Percentiles rank a stretch among this genome's conserved stretches.
Evolutionary conservation across 768 basidiomycete species (phyloP).

Genomic region (Phaeotremella skinneri): DNA sequence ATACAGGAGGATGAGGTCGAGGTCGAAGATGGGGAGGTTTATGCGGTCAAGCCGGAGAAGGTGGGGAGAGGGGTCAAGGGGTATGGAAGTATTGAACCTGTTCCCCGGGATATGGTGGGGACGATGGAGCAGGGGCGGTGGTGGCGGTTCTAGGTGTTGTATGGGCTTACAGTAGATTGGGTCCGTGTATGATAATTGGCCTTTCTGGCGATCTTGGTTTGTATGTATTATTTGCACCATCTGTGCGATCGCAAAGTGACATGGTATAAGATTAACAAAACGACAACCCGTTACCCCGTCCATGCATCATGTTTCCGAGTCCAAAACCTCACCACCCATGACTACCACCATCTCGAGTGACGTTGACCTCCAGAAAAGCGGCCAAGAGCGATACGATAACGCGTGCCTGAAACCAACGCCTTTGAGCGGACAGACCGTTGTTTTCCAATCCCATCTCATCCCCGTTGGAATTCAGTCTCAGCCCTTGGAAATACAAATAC

Average conservation of each 20-base stretch:
- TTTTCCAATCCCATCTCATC: background rate
- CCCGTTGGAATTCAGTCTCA: background rate
- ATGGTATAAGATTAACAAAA: too few species aligned
- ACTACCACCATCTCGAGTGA: too few species aligned
- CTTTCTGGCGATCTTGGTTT: too few species aligned
- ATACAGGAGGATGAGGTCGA: slow-evolving; percentile 34
- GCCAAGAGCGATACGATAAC: background rate
- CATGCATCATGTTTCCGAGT: too few species aligned
- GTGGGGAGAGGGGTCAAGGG: background rate
- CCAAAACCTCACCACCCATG: too few species aligned
- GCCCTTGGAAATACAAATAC: background rate
- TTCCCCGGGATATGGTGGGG: background rate
- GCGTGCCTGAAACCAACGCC: background rate
- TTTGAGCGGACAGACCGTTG: background rate
- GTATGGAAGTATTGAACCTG: slow-evolving; percentile 3
- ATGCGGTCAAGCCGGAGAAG: background rate
- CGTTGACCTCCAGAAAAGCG: background rate
- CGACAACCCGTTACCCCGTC: too few species aligned
- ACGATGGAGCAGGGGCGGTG: background rate
- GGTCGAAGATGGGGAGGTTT: background rate
- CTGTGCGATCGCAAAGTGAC: too few species aligned
- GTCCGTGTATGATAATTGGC: too few species aligned
- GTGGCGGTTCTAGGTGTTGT: slow-evolving; percentile 1
- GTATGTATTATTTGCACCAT: too few species aligned
- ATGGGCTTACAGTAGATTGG: too few species aligned